Evolutionary conservation across 805 yeast species (phyloP), one percentile per base, ranked within the genome.

Genomic region (Saccharomycopsis babjevae): DNA sequence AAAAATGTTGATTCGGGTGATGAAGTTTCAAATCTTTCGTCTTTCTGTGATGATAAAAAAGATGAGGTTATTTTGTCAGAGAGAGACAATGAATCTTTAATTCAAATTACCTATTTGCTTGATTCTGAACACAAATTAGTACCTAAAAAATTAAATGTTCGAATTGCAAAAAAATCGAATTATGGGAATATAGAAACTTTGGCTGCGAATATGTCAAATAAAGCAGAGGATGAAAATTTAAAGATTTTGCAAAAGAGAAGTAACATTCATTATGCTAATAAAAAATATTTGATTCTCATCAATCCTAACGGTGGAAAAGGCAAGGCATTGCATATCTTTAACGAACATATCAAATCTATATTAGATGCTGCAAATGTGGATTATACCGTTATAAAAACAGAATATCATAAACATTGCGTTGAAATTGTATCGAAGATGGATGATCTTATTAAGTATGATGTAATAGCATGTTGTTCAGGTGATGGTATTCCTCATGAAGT

Each of bases 401-500:
- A 79, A 58, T 83, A 88, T 70, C 70, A 75, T 50, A 79, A 79
- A 18, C 97, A 94, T 70, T 98, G 96, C 0, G 72, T 74, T 5
- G 92, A 90, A 34, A 80, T 91, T n/a, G 93, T 86, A 1, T 71
- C 73, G 54, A 78, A 78, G 1, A 63, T 87, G 63, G 82, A 83
- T 62, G 73, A 74, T 16, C 60, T 73, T 25, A 70, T 68, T 30
- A 74, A 78, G 56, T 90, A 81, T 69, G 97, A 92, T 71, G 80
- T 88, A 1, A 80, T 94, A 46, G 87, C 89, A 0, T 91, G 97
- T 74, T 93, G 96, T 46, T 89, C 97, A 0, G 99, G 99, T 11
- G 99, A 94, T 73, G 99, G 99, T 16, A 83, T 89, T 34, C 97
- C 97, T 0, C 96, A 92, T 72, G 98, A 94, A 71, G 90, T 94